Evolutionary conservation across 257 asterid species (phyloP).

Genomic region (Solanum peruvianum): DNA sequence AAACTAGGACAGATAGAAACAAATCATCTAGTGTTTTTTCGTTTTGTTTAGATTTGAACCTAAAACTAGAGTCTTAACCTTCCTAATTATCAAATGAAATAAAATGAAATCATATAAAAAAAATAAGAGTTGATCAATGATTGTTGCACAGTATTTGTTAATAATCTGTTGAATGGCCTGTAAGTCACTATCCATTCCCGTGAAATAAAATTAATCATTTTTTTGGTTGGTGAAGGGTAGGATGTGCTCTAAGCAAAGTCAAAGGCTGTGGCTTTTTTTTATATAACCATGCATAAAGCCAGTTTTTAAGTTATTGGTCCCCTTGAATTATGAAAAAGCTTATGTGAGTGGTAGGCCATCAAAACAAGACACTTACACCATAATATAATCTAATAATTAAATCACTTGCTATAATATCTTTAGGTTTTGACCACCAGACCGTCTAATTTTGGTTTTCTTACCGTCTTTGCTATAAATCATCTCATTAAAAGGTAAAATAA

Average conservation of each 20-base stretch:
- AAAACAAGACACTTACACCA: not conserved
- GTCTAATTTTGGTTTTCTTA: not conserved
- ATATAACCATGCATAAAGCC: not conserved
- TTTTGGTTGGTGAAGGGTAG: constrained; percentile 11
- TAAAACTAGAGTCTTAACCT: not conserved
- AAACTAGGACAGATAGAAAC: not conserved
- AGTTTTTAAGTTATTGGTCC: constrained; percentile 1
- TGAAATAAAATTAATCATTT: constrained; percentile 11
- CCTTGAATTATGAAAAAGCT: constrained; percentile 5
- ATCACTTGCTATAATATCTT: not conserved
- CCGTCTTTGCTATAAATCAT: not conserved
- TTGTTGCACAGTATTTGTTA: not conserved
- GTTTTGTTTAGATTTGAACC: not conserved
- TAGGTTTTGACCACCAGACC: not conserved
- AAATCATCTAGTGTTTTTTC: not conserved
- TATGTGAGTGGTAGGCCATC: constrained; percentile 20
- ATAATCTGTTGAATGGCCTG: not conserved
- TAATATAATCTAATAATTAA: not conserved
- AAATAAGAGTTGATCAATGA: not conserved
- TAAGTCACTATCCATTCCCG: constrained; percentile 7
- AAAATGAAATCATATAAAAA: not conserved
- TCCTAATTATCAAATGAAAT: not conserved
- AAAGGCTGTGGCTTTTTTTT: not conserved
- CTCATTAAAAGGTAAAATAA: not conserved
- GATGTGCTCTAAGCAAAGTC: constrained; percentile 8